Base-by-base conservation (phyloP, 1,139 yeast genomes). In the Groenewaldozyma sp. region DNA sequence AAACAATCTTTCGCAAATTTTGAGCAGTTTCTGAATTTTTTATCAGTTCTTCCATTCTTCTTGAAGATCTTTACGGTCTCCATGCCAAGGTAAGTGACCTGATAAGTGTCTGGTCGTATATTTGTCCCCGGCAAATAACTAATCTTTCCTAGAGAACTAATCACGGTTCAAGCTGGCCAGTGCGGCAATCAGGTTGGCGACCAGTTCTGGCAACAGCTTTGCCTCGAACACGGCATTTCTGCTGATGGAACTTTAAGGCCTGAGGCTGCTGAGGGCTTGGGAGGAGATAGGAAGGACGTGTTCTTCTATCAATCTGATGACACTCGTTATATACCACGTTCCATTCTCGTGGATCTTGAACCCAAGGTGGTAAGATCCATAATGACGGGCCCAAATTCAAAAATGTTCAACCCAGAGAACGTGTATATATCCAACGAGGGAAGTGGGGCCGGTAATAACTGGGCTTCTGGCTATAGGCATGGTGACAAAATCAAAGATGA, bases 141-240 rank as follows among this genome's bases (percentile, higher is more conserved):
- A n/a, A n/a, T n/a, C n/a, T n/a, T n/a, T n/a, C 7, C n/a, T n/a
- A 48, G 61, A 34, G 86, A 79, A 54, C 72, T 78, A 28, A 70
- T 78, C 40, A 76, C 87, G 1, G 60, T 79, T 17, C 84, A 78
- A 49, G 75, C 76, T 2, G 82, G 95, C 24, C 98, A 91, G 63
- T 93, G 98, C 64, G 98, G 98, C 39, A 91, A 91, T 61, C 98
- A 91, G 58, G 81, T 91, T 1, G 97, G 97, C 17, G 75, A 83
- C 41, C 83, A 83, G 58, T 91, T 88, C 58, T 91, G 98, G 98
- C 73, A 78, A 38, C 96, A 87, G 60, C 63, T 91, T 42, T 84
- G 95, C 36, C 62, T 68, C 29, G 98, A 91, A 54, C 98, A 91
- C 56, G 95, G 94, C 0, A 80, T 91, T 29, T 68, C 67, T 7